These are phyloP conservation scores for Kregervanrija pseudodelftensis DNA, from an alignment of 805 yeast species.

Conservation along the genomic window DNA sequence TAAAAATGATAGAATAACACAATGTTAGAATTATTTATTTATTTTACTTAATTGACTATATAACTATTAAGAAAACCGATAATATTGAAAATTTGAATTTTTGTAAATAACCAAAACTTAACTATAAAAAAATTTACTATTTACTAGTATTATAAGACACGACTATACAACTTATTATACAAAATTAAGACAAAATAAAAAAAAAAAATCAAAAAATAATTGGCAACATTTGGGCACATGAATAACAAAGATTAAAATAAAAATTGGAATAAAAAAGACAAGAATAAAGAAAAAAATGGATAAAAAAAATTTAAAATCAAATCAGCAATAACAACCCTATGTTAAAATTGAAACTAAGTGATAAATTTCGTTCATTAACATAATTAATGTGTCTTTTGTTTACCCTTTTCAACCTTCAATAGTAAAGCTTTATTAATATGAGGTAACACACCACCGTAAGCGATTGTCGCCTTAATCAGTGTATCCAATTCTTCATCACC, in stretches of 20 bases:
- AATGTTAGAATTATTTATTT: too few species aligned
- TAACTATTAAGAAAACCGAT: too few species aligned
- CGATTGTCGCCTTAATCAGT: constrained; percentile 89
- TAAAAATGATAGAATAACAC: too few species aligned
- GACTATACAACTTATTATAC: constrained; percentile 7
- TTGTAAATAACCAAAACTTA: too few species aligned
- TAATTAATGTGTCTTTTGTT: constrained; percentile 15
- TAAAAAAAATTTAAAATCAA: not conserved
- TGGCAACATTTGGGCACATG: not conserved
- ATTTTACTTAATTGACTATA: too few species aligned
- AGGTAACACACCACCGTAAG: constrained; percentile 97
- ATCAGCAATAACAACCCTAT: not conserved
- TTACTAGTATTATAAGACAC: too few species aligned
- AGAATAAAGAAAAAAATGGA: not conserved
- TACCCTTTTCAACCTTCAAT: constrained; percentile 65
- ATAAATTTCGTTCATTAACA: not conserved
- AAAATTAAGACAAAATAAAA: not conserved
- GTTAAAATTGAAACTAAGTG: not conserved
- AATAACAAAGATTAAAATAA: too few species aligned
- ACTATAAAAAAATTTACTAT: too few species aligned
- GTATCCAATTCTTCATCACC: constrained; percentile 97
- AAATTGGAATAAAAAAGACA: not conserved
- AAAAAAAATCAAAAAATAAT: too few species aligned
- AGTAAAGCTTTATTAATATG: constrained; percentile 80
- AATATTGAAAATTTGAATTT: too few species aligned